Evolutionary conservation across 257 asterid species (phyloP).

Genomic region (Oldenlandia corymbosa): DNA sequence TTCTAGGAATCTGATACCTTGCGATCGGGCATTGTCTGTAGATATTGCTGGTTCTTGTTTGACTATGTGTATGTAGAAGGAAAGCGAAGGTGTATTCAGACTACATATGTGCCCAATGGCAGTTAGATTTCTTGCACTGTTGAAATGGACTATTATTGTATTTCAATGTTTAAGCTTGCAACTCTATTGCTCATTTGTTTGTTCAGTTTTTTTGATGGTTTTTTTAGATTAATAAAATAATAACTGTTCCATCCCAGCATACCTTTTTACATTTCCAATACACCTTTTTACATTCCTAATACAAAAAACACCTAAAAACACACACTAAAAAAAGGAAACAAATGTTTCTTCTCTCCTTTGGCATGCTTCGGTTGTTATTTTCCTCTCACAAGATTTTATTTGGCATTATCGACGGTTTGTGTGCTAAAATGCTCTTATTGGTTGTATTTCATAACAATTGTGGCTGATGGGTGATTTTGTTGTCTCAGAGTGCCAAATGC

Average conservation of each 20-base stretch:
- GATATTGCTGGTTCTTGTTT: neutral
- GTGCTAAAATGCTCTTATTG: neutral
- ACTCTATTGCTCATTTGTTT: neutral
- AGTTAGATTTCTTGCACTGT: neutral
- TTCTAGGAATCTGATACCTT: neutral
- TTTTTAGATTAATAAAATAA: too few relatives aligned
- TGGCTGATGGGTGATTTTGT: neutral
- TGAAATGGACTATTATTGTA: neutral
- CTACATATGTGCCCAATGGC: neutral
- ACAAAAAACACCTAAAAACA: too few relatives aligned
- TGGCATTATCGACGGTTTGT: neutral
- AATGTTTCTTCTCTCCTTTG: conserved; percentile 1
- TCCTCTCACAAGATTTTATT: too few relatives aligned
- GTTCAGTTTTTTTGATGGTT: too few relatives aligned
- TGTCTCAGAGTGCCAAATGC: conserved; percentile 88
- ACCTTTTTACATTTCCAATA: too few relatives aligned
- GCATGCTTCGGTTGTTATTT: neutral
- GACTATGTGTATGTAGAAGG: neutral
- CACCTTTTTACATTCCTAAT: too few relatives aligned
- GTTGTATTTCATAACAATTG: neutral
- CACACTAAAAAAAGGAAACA: too few relatives aligned
- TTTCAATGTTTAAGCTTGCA: neutral
- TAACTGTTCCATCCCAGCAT: too few relatives aligned
- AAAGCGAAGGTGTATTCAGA: neutral
- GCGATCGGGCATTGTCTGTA: neutral